A percentile compares a stretch with the other conserved stretches of the same genome.
These are phyloP conservation scores for Lippia alba DNA, from an alignment of 305 asterid genomes.

Conservation along the genomic window DNA sequence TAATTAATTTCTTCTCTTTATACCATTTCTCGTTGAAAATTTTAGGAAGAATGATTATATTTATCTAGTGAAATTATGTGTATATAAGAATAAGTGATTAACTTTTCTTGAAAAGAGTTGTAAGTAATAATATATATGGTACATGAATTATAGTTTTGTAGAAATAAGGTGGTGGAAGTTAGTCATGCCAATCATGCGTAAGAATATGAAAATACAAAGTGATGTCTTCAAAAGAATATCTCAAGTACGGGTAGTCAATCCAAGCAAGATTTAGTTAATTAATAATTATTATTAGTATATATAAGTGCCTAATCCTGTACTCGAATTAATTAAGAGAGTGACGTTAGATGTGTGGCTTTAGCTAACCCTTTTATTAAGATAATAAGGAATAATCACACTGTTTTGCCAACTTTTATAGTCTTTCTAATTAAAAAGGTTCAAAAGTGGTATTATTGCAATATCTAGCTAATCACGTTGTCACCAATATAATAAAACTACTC, in stretches of 20 bases:
- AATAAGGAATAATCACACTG: not conserved
- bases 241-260: not conserved
- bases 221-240: not conserved
- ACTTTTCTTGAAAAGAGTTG: too few species aligned
- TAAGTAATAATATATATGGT: too few species aligned
- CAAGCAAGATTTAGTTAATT: not conserved
- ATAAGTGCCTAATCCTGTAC: constrained; percentile 12
- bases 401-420: constrained; percentile 12
- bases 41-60: too few species aligned
- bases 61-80: too few species aligned
- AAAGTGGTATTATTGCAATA: constrained; percentile 13
- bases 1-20: not conserved
- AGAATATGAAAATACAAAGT: not conserved
- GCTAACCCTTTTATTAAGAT: not conserved
- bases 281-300: too few species aligned
- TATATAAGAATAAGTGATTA: too few species aligned
- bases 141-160: too few species aligned
- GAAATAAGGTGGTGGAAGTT: too few species aligned
- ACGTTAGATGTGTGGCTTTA: not conserved
- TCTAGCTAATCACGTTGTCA: constrained; percentile 15
- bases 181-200: too few species aligned
- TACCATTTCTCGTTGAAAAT: too few species aligned
- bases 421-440: not conserved
- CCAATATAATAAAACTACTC: too few species aligned
- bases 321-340: not conserved